These are phyloP conservation scores for Cryptosporidium sp. DNA, from an alignment of 169 alveolate genomes.

Conservation along the genomic window DNA sequence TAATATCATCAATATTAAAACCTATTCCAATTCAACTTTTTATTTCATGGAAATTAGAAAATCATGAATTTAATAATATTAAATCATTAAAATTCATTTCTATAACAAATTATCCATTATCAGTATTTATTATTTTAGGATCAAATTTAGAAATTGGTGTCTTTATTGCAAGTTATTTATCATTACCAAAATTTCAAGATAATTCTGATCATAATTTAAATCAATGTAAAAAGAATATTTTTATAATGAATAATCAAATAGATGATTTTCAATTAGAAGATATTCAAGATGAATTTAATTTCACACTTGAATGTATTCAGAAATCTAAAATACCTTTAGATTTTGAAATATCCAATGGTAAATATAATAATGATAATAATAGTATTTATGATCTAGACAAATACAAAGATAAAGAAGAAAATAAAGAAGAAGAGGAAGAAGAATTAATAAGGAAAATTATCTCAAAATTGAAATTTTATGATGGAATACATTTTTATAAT, in stretches of 20 bases:
- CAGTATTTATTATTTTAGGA: slow-evolving; percentile 30
- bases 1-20: neutral
- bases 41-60: neutral
- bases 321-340: neutral
- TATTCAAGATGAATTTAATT: neutral
- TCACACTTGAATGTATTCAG: neutral
- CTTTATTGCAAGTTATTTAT: slow-evolving; percentile 29
- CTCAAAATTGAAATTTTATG: neutral
- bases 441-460: neutral
- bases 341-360: neutral
- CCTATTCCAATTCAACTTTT: slow-evolving; percentile 26
- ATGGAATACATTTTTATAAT: neutral
- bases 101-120: slow-evolving; percentile 51
- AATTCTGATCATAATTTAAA: neutral
- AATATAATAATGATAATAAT: neutral
- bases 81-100: slow-evolving; percentile 1
- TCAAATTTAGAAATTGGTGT: slow-evolving; percentile 43
- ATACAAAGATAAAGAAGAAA: neutral
- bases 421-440: neutral
- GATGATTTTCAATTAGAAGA: neutral
- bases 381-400: too few relatives aligned
- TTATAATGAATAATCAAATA: too few relatives aligned
- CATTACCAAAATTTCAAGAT: slow-evolving; percentile 28
- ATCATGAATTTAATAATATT: neutral
- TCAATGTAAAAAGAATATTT: neutral